Evolutionary conservation across 2,329 filamentous ascomycete genomes (phyloP).

Genomic region (Nemania sp.): DNA sequence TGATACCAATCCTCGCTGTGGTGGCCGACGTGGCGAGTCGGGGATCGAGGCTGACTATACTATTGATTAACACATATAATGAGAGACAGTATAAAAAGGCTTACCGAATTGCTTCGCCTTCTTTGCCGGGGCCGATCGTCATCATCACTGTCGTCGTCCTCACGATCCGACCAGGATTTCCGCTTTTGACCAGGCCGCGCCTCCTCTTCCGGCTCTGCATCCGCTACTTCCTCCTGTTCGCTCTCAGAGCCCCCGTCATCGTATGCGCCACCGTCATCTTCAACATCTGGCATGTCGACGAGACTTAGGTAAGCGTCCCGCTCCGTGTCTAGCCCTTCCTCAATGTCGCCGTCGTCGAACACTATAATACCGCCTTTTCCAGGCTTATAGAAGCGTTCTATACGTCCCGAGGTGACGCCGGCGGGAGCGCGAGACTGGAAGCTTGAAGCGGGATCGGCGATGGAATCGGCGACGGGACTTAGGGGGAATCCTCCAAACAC

Average conservation of each 20-base stretch:
- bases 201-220: conserved; percentile 48
- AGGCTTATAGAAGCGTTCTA: conserved; percentile 72
- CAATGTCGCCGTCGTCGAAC: conserved; percentile 94
- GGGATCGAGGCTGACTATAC: conserved; percentile 66
- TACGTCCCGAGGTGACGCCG: conserved; percentile 73
- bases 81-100: conserved; percentile 37
- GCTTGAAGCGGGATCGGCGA: conserved; percentile 50
- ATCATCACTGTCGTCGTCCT: conserved; percentile 71
- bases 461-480: conserved; percentile 55
- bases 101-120: conserved; percentile 84
- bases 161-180: conserved; percentile 75
- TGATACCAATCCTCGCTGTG: conserved; percentile 62
- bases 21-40: conserved; percentile 63
- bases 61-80: conserved; percentile 38
- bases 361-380: conserved; percentile 88
- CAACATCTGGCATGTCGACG: conserved; percentile 86
- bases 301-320: conserved; percentile 83
- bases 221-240: conserved; percentile 58
- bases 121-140: conserved; percentile 78
- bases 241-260: conserved; percentile 61
- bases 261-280: conserved; percentile 69
- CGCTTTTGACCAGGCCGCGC: conserved; percentile 67
- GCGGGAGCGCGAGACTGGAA: conserved; percentile 56
- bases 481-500: conserved; percentile 78
- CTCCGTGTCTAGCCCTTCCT: conserved; percentile 75